Conservation (phyloP, 2,329 filamentous ascomycete genomes). For the Aspergillus novoparasiticus region DNA sequence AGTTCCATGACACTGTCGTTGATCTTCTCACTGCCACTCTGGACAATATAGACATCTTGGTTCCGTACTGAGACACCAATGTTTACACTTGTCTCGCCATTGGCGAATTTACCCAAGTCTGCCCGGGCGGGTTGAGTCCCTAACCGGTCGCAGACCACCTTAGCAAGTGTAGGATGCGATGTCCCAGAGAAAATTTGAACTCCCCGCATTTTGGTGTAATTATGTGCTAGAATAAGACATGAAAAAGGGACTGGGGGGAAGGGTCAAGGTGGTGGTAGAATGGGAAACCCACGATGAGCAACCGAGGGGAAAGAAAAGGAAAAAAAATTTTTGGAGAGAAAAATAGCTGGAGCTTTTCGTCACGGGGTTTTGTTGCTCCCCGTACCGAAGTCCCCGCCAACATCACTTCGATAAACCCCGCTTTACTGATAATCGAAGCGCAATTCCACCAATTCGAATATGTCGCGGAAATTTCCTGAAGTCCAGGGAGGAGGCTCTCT, state of each 20-base stretch:
- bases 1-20: conserved; percentile 99
- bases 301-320: conserved; percentile 8
- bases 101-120: conserved; percentile 67
- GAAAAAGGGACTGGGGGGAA: conserved; percentile 15
- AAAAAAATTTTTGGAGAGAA: conserved; percentile 15
- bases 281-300: conserved; percentile 1
- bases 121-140: conserved; percentile 62
- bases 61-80: conserved; percentile 78
- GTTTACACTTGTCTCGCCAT: conserved; percentile 70
- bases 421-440: not conserved
- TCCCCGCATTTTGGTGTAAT: conserved; percentile 57
- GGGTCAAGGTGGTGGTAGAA: conserved; percentile 13
- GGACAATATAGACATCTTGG: conserved; percentile 98
- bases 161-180: conserved; percentile 65
- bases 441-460: conserved; percentile 27
- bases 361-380: conserved; percentile 16
- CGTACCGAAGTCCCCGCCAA: conserved; percentile 16
- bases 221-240: conserved; percentile 18
- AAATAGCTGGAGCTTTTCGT: conserved; percentile 10
- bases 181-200: conserved; percentile 69
- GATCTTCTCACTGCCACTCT: conserved; percentile 93
- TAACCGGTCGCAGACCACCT: conserved; percentile 67
- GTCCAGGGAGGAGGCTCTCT: conserved; percentile 90
- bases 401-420: conserved; percentile 14
- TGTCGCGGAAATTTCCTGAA: conserved; percentile 67